A percentile compares a stretch with the other conserved stretches of the same genome.
phyloP scores from a whole-genome alignment of 371 early-diverging fungal genomes.

The Apophysomyces variabilis region DNA sequence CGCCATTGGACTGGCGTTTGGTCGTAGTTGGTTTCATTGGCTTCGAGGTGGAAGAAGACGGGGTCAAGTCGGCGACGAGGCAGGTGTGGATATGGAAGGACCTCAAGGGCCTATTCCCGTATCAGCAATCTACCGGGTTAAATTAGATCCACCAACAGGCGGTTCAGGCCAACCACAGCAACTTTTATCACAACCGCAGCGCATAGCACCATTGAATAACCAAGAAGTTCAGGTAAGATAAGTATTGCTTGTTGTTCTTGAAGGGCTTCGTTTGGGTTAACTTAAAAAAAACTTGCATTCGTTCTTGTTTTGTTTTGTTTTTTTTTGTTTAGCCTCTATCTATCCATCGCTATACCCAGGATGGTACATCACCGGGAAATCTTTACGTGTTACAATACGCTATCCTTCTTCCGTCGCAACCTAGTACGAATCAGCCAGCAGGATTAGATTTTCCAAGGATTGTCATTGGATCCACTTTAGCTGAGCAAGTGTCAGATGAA shows the following conservation, averaged over 20 bases:
- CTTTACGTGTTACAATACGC: neutral
- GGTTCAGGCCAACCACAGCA: too few relatives aligned
- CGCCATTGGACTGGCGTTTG: neutral
- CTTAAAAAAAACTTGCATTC: neutral
- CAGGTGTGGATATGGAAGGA: neutral
- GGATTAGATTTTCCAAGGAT: neutral
- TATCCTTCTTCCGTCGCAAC: neutral
- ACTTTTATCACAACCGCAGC: neutral
- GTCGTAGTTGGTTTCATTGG: neutral
- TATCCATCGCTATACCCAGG: neutral
- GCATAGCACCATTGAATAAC: neutral
- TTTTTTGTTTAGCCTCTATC: neutral
- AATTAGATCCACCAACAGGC: neutral
- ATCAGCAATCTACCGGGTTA: neutral
- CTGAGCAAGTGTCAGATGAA: neutral
- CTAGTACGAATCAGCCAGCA: neutral
- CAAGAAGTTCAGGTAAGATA: neutral
- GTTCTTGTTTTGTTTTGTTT: neutral
- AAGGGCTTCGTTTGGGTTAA: too few relatives aligned
- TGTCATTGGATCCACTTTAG: slow-evolving; percentile 8
- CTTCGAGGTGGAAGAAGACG: neutral
- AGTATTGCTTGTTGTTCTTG: neutral
- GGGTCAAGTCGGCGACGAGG: slow-evolving; percentile 1
- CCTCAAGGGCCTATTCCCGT: neutral
- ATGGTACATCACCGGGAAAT: neutral